Conservation (phyloP, 1,284 basidiomycete species). For the Tranzscheliella williamsii region DNA sequence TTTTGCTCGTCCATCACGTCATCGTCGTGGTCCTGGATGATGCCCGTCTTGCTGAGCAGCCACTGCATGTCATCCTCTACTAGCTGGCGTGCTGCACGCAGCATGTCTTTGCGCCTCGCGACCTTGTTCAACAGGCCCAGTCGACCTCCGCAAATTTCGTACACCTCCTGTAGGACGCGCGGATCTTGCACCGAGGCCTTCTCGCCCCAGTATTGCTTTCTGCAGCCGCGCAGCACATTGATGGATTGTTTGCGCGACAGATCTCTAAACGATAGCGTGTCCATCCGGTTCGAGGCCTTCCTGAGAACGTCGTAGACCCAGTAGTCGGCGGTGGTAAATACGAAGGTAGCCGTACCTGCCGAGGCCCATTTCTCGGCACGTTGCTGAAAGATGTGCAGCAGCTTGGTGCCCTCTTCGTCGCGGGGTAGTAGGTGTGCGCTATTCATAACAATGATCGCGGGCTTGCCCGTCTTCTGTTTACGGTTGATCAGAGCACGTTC, state of each 20-base stretch:
- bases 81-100: constrained; percentile 42
- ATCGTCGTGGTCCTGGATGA: constrained; percentile 57
- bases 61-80: constrained; percentile 56
- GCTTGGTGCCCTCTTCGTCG: constrained; percentile 49
- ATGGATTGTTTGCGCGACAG: constrained; percentile 45
- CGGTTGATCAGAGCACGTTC: constrained; percentile 48
- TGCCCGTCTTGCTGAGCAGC: constrained; percentile 55
- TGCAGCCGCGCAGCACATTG: constrained; percentile 41
- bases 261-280: constrained; percentile 53
- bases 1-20: constrained; percentile 59
- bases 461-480: constrained; percentile 40
- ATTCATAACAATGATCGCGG: constrained; percentile 57
- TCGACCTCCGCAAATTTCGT: constrained; percentile 50
- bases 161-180: constrained; percentile 44
- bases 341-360: constrained; percentile 50
- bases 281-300: constrained; percentile 53
- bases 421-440: constrained; percentile 46
- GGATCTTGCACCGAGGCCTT: constrained; percentile 32
- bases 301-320: constrained; percentile 50
- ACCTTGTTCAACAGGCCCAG: constrained; percentile 51
- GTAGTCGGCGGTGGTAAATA: constrained; percentile 53
- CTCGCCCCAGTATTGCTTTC: constrained; percentile 51
- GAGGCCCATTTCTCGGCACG: constrained; percentile 55
- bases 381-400: constrained; percentile 55
- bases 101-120: constrained; percentile 43